Conservation (phyloP, 495 filamentous ascomycete genomes). For the Neurospora sublineolata region DNA sequence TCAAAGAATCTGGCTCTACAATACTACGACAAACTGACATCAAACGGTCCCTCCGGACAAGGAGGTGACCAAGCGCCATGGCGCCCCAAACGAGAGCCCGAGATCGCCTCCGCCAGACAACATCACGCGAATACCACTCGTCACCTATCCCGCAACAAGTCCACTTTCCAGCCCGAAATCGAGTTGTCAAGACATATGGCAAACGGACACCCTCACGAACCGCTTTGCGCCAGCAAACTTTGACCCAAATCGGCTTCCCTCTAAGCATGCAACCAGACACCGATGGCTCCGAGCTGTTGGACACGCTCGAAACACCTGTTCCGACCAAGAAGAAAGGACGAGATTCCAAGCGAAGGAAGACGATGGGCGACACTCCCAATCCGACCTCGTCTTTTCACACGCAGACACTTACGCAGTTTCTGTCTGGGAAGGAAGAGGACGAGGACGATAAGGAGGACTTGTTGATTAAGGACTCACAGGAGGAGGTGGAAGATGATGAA, state of each 20-base stretch:
- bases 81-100: slow-evolving; percentile 20
- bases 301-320: slow-evolving; percentile 5
- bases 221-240: slow-evolving; percentile 30
- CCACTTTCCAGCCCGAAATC: slow-evolving; percentile 25
- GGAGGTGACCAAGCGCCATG: slow-evolving; percentile 13
- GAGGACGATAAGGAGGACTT: slow-evolving; percentile 13
- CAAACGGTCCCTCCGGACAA: background rate
- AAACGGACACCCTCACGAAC: slow-evolving; percentile 17
- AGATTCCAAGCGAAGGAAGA: slow-evolving; percentile 28
- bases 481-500: slow-evolving; percentile 15
- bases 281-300: slow-evolving; percentile 6
- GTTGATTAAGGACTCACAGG: slow-evolving; percentile 26
- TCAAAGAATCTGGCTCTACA: background rate
- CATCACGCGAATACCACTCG: slow-evolving; percentile 26
- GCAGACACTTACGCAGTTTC: slow-evolving; percentile 34
- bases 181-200: slow-evolving; percentile 29
- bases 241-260: slow-evolving; percentile 38
- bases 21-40: background rate
- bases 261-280: slow-evolving; percentile 3
- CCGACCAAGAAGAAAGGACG: slow-evolving; percentile 13
- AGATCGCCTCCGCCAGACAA: slow-evolving; percentile 4
- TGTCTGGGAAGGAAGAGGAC: slow-evolving; percentile 12
- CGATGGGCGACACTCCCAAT: slow-evolving; percentile 26
- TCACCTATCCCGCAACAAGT: slow-evolving; percentile 28
- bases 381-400: slow-evolving; percentile 26